These are phyloP conservation scores for Ochromonas danica DNA, from an alignment of 108 stramenopile species.

Conservation along the genomic window DNA sequence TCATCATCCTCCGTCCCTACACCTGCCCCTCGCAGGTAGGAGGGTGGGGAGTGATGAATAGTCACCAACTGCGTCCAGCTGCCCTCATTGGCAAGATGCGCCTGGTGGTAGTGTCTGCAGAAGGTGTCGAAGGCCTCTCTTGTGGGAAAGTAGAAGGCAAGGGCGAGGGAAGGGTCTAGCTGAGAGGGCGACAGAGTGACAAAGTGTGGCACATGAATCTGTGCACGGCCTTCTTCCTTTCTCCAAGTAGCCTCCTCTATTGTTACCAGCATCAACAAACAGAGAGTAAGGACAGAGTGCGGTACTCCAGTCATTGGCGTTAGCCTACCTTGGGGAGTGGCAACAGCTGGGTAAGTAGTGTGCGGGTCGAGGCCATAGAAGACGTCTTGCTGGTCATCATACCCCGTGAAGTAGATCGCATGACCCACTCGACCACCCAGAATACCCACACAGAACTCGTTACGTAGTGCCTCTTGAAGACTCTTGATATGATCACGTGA, in stretches of 20 bases:
- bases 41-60: too few relatives aligned
- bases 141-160: conserved; percentile 48
- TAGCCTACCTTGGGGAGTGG: conserved; percentile 40
- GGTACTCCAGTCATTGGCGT: conserved; percentile 40
- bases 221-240: too few relatives aligned
- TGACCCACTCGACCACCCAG: conserved; percentile 58
- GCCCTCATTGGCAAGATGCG: too few relatives aligned
- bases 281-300: too few relatives aligned
- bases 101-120: too few relatives aligned
- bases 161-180: conserved; percentile 56
- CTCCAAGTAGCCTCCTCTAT: too few relatives aligned
- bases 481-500: not conserved
- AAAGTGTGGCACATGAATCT: not conserved
- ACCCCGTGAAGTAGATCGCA: conserved; percentile 57
- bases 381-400: conserved; percentile 34
- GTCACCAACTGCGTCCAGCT: too few relatives aligned
- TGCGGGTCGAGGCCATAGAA: conserved; percentile 52
- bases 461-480: conserved; percentile 33
- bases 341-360: conserved; percentile 48
- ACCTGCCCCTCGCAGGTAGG: too few relatives aligned
- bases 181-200: not conserved
- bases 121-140: conserved; percentile 42
- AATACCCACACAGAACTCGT: conserved; percentile 54
- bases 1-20: too few relatives aligned
- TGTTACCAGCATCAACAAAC: too few relatives aligned